These are phyloP conservation scores for Urostyla sp. DNA, from an alignment of 73 alveolate species.

Conservation along the genomic window DNA sequence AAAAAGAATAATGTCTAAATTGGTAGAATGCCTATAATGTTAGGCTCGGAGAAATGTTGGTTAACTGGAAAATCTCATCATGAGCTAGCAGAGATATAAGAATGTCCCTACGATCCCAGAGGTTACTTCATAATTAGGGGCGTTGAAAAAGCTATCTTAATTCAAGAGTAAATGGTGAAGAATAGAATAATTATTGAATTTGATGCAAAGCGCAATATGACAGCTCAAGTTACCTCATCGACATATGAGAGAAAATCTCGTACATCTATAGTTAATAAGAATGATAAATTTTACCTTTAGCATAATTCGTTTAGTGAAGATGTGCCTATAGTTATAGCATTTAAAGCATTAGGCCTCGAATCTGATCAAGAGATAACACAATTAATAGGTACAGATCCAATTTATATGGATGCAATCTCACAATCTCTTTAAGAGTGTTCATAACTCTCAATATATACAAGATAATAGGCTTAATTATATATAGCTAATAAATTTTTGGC, in stretches of 20 bases:
- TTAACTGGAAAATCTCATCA: slow-evolving; percentile 77
- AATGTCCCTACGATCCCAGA: slow-evolving; percentile 98
- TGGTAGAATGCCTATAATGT: slow-evolving; percentile 97
- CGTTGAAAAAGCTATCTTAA: slow-evolving; percentile 94
- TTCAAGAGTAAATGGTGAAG: slow-evolving; percentile 95
- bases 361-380: slow-evolving; percentile 97
- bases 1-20: slow-evolving; percentile 72
- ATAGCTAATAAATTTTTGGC: slow-evolving; percentile 82
- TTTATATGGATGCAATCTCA: slow-evolving; percentile 80
- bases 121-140: slow-evolving; percentile 99
- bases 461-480: slow-evolving; percentile 88
- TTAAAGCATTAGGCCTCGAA: slow-evolving; percentile 97
- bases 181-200: slow-evolving; percentile 98
- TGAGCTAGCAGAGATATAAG: slow-evolving; percentile 84
- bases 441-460: slow-evolving; percentile 73
- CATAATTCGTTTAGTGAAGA: slow-evolving; percentile 91
- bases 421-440: slow-evolving; percentile 84
- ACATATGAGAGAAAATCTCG: slow-evolving; percentile 93
- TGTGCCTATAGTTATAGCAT: slow-evolving; percentile 91
- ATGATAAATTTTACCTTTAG: slow-evolving; percentile 81
- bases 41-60: slow-evolving; percentile 93
- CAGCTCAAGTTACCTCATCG: slow-evolving; percentile 91
- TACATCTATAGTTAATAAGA: slow-evolving; percentile 85
- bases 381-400: slow-evolving; percentile 93
- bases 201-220: slow-evolving; percentile 83